Evolutionary conservation across 2,329 filamentous ascomycete genomes (phyloP).

Genomic region (Chrysoporthe cubensis): DNA sequence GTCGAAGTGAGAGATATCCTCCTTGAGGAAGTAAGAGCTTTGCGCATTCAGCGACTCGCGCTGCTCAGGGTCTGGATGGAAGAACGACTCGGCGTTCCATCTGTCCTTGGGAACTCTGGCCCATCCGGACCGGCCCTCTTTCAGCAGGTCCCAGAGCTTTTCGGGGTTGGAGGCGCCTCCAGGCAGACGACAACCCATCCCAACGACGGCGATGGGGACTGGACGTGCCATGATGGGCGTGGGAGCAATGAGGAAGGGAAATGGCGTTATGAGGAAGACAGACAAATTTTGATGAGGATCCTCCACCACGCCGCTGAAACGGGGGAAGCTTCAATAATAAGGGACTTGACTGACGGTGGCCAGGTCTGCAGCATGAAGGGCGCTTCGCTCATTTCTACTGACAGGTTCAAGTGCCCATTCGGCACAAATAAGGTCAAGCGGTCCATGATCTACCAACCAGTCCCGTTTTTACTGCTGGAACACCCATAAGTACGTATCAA

Average conservation of each 20-base stretch:
- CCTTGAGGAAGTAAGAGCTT: slow-evolving; percentile 40
- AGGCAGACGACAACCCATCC: slow-evolving; percentile 16
- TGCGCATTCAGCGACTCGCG: slow-evolving; percentile 39
- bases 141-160: slow-evolving; percentile 38
- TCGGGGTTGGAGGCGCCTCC: slow-evolving; percentile 13
- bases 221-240: slow-evolving; percentile 6
- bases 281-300: background rate
- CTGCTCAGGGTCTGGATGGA: slow-evolving; percentile 39
- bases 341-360: background rate
- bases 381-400: background rate
- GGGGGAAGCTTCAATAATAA: background rate
- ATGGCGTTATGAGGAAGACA: background rate
- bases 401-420: background rate
- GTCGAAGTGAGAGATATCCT: slow-evolving; percentile 38
- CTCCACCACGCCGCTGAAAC: background rate
- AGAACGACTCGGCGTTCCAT: slow-evolving; percentile 40
- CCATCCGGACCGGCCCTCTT: slow-evolving; percentile 37
- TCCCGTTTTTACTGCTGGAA: background rate
- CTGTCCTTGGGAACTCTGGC: slow-evolving; percentile 37
- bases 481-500: background rate
- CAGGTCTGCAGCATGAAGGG: background rate
- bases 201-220: slow-evolving; percentile 16
- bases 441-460: background rate
- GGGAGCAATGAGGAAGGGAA: background rate
- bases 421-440: background rate